Evolutionary conservation across 306 rosid genomes (phyloP).

Genomic region (Quillaja saponaria): DNA sequence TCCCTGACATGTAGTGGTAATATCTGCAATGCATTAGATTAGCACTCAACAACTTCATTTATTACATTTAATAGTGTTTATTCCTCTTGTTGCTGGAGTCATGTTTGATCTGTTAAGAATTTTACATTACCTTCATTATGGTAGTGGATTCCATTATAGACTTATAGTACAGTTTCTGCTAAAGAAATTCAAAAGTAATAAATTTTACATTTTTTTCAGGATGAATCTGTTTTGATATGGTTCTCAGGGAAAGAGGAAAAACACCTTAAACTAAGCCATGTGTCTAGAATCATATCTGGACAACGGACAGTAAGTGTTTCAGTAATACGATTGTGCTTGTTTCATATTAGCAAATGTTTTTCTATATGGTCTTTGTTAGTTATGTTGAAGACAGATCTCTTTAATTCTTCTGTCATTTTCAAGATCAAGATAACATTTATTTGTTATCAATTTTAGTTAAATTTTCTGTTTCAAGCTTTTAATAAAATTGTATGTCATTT

Average conservation of each 20-base stretch:
- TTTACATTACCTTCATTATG: conserved; percentile 13
- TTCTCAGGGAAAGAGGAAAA: conserved; percentile 97
- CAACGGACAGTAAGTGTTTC: conserved; percentile 86
- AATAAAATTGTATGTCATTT: background rate
- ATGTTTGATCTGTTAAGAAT: conserved; percentile 8
- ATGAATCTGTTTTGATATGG: conserved; percentile 95
- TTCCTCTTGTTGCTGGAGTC: conserved; percentile 21
- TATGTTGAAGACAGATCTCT: too few species aligned
- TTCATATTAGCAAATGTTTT: conserved; percentile 22
- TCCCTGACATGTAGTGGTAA: conserved; percentile 20
- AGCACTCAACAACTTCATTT: conserved; percentile 10
- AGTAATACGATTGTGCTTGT: conserved; percentile 27
- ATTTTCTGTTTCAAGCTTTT: background rate
- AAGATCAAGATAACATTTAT: too few species aligned
- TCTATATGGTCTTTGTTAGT: background rate
- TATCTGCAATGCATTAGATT: background rate
- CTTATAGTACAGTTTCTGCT: conserved; percentile 13
- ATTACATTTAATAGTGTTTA: conserved; percentile 4
- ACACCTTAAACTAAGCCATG: conserved; percentile 85
- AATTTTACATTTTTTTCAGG: conserved; percentile 62
- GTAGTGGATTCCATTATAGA: conserved; percentile 22
- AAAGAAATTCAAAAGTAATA: conserved; percentile 23
- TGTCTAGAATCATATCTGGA: conserved; percentile 94
- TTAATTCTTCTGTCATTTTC: too few species aligned
- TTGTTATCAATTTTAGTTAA: too few species aligned